A percentile compares a stretch with the other conserved stretches of the same genome.
These are phyloP conservation scores for Ogataea ramenticola DNA, from an alignment of 805 yeast genomes.

Conservation along the genomic window DNA sequence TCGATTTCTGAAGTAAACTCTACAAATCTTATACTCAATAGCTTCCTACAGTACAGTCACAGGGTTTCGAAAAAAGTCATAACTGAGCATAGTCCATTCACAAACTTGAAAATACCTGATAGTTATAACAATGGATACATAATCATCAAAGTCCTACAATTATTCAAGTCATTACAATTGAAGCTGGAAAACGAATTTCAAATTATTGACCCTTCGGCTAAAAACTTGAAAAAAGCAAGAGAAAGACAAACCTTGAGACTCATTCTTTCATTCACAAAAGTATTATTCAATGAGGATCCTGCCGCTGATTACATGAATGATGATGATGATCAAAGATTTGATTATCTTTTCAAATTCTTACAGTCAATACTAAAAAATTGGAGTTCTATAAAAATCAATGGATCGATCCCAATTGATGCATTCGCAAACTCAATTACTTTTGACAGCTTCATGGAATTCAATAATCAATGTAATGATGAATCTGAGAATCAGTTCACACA, in stretches of 20 bases:
- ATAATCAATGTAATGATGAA: slow-evolving; percentile 2
- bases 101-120: neutral
- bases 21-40: slow-evolving; percentile 12
- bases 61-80: slow-evolving; percentile 1
- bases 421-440: slow-evolving; percentile 2
- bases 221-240: slow-evolving; percentile 12
- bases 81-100: slow-evolving; percentile 4
- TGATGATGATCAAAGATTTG: slow-evolving; percentile 18
- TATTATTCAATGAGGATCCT: slow-evolving; percentile 17
- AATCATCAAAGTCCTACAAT: slow-evolving; percentile 33
- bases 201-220: slow-evolving; percentile 16
- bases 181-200: slow-evolving; percentile 21
- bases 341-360: slow-evolving; percentile 23
- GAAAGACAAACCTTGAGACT: slow-evolving; percentile 23
- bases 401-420: neutral
- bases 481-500: neutral
- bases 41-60: slow-evolving; percentile 12
- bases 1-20: slow-evolving; percentile 9
- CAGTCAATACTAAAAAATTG: slow-evolving; percentile 17
- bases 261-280: slow-evolving; percentile 25
- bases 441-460: slow-evolving; percentile 13
- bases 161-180: slow-evolving; percentile 19
- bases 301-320: slow-evolving; percentile 1
- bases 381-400: slow-evolving; percentile 10
- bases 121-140: slow-evolving; percentile 29